Evolutionary conservation across 139 green algal genomes (phyloP), one percentile per base, ranked within the genome.

Genomic region (Haematococcus sp.): DNA sequence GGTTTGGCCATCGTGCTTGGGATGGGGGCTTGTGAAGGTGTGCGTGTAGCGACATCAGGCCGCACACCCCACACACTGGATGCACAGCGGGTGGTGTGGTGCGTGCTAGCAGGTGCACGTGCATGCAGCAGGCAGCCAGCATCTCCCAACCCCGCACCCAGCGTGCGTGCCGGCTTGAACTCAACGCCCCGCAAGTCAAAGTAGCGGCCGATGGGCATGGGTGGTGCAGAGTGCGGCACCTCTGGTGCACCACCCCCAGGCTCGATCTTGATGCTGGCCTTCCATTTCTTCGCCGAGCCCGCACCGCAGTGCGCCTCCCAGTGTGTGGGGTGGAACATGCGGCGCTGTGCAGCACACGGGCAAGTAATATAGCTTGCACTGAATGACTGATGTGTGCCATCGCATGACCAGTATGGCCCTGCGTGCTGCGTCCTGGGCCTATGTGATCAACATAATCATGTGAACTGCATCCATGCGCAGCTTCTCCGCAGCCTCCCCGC

Each of bases 221-320:
- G 76, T 60, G 70, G 43, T 46, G 34, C 76, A 35, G 32, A 43
- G 2, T 30, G 16, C 27, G 79, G 73, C 69, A 84, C 68, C 46
- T 84, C 79, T 17, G 79, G 74, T 20, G 51, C 56, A 25, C 63
- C 66, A 33, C 56, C 60, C 40, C 81, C 86, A 0, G 79, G 79
- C 63, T 68, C n/a, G 4, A 94, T 68, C 52, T 80, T 81, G 25
- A 94, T 60, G 4, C 63, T 83, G 0, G 85, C 80, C 79, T 93
- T 95, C 91, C 91, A 95, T 80, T 95, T 95, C 76, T 95, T 95
- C 52, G 87, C 86, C 4, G 69, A 22, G n/a, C 81, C 81, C 1
- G 71, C 71, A 4, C 89, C 89, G 44, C 75, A 87, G 69, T 92
- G 87, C 64, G 75, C 63, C 76, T 91, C 86, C 58, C 76, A 91